phyloP scores from a whole-genome alignment of 192 early-diverging fungal genomes.

The Backusella luteola region DNA sequence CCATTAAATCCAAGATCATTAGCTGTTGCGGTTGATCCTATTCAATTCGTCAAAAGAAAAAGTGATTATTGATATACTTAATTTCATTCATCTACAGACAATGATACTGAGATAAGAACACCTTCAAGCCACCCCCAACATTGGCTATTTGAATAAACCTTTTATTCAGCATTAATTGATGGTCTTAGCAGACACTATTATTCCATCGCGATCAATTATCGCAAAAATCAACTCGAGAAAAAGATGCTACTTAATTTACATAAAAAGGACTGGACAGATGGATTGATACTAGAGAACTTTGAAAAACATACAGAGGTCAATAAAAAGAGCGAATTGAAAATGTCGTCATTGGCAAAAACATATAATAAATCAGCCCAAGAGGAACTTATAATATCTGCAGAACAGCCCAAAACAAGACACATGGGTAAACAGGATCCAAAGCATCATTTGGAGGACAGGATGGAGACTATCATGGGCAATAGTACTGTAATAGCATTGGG shows the following conservation, averaged over 20 bases:
- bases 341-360: slow-evolving; percentile 85
- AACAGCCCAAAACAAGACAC: slow-evolving; percentile 96
- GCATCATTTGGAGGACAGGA: slow-evolving; percentile 92
- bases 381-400: slow-evolving; percentile 87
- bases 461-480: slow-evolving; percentile 88
- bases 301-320: slow-evolving; percentile 78
- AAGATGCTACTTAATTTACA: slow-evolving; percentile 99
- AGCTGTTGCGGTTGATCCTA: slow-evolving; percentile 97
- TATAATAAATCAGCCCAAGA: slow-evolving; percentile 99
- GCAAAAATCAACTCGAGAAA: slow-evolving; percentile 99
- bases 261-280: slow-evolving; percentile 98
- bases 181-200: slow-evolving; percentile 99
- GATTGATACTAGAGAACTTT: slow-evolving; percentile 85
- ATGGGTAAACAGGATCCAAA: slow-evolving; percentile 99
- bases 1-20: slow-evolving; percentile 90
- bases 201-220: slow-evolving; percentile 98
- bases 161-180: slow-evolving; percentile 98
- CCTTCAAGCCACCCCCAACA: slow-evolving; percentile 97
- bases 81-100: slow-evolving; percentile 89
- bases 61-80: slow-evolving; percentile 99
- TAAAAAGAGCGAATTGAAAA: slow-evolving; percentile 78
- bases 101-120: slow-evolving; percentile 87
- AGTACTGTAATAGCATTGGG: slow-evolving; percentile 97
- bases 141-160: slow-evolving; percentile 97
- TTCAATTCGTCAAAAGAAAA: slow-evolving; percentile 99